phyloP scores from a whole-genome alignment of 257 asterid genomes.

The Avicennia marina region DNA sequence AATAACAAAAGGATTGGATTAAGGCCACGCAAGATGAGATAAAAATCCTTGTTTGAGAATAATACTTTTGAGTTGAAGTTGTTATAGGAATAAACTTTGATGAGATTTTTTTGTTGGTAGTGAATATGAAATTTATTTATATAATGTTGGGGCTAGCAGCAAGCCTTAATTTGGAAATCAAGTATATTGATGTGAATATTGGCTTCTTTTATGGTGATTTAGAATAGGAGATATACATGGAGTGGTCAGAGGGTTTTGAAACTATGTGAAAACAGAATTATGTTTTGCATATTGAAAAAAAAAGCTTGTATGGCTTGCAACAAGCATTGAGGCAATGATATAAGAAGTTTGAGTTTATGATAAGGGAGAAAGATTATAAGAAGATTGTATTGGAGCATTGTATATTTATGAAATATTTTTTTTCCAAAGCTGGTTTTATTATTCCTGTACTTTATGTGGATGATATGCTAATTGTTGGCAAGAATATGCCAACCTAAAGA shows the following conservation, averaged over 20 bases:
- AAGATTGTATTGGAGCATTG: not conserved
- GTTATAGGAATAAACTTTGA: not conserved
- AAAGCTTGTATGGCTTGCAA: not conserved
- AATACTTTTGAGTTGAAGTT: not conserved
- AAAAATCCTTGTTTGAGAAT: not conserved
- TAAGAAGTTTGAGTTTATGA: not conserved
- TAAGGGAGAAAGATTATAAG: not conserved
- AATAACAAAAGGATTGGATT: not conserved
- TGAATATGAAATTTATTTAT: not conserved
- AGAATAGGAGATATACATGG: not conserved
- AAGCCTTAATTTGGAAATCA: not conserved
- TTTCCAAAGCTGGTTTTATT: not conserved
- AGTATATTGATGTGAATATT: not conserved
- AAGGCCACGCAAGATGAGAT: slow-evolving; percentile 9
- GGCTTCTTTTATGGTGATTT: not conserved
- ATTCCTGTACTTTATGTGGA: not conserved
- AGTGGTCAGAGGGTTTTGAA: not conserved
- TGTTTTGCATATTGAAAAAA: not conserved
- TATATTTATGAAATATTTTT: not conserved
- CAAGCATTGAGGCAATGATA: no score
- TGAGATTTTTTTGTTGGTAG: not conserved
- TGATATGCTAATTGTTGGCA: not conserved
- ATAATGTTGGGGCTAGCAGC: not conserved
- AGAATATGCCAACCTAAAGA: not conserved
- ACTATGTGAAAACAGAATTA: not conserved